Percentiles rank a stretch among this genome's conserved stretches.
Conservation (phyloP, 2,329 filamentous ascomycete species). For the Aspergillus awamori region DNA sequence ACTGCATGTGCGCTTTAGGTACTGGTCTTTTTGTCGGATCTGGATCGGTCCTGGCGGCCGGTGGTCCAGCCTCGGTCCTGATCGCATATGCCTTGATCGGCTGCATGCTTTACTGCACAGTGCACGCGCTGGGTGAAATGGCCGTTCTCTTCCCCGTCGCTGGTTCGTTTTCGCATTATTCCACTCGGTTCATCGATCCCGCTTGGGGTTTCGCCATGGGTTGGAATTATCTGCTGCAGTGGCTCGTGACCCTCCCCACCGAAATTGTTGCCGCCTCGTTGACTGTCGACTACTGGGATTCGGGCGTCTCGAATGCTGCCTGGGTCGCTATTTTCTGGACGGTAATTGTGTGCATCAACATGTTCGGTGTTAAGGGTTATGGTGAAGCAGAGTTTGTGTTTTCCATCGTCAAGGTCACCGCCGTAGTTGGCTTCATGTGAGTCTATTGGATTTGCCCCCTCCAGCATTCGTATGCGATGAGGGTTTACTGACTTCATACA, state of each 20-base stretch:
- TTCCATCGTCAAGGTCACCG: conserved; percentile 80
- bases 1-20: conserved; percentile 48
- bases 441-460: conserved; percentile 31
- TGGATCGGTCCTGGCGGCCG: conserved; percentile 68
- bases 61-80: conserved; percentile 76
- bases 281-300: conserved; percentile 79
- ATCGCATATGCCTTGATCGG: conserved; percentile 80
- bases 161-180: conserved; percentile 89
- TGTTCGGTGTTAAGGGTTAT: conserved; percentile 86
- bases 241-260: conserved; percentile 79
- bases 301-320: conserved; percentile 65
- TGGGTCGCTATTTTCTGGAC: conserved; percentile 83
- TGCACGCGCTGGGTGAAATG: conserved; percentile 88
- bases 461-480: not conserved
- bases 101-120: conserved; percentile 86
- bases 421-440: conserved; percentile 86
- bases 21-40: conserved; percentile 88
- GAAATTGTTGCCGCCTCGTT: conserved; percentile 87
- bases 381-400: conserved; percentile 90
- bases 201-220: conserved; percentile 96
- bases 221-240: conserved; percentile 91
- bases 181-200: conserved; percentile 87
- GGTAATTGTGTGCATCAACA: conserved; percentile 76
- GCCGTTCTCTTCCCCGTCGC: conserved; percentile 88
- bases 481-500: conserved; percentile 39